phyloP scores from a whole-genome alignment of 2,329 filamentous ascomycete species.

The Botrytis aclada region DNA sequence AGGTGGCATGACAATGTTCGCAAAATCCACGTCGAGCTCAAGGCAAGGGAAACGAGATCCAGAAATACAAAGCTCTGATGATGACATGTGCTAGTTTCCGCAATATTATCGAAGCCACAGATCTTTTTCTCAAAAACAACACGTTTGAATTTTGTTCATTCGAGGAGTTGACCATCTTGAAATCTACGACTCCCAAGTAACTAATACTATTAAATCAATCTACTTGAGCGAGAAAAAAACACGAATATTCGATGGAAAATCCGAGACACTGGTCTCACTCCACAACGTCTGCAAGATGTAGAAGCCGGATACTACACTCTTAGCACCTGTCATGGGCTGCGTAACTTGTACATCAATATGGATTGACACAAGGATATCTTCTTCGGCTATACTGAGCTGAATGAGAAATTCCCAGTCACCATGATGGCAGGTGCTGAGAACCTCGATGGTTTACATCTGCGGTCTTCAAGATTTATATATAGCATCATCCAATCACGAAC shows the following conservation, averaged over 20 bases:
- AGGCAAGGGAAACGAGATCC: too few relatives aligned
- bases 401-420: too few relatives aligned
- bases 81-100: too few relatives aligned
- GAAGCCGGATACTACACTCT: neutral
- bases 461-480: neutral
- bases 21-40: too few relatives aligned
- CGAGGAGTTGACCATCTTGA: neutral
- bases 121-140: neutral
- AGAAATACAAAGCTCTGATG: too few relatives aligned
- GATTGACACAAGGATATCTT: neutral
- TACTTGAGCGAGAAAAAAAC: neutral
- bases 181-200: neutral
- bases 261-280: too few relatives aligned
- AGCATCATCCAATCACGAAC: neutral
- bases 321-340: neutral
- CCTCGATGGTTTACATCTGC: neutral
- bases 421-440: neutral
- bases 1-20: too few relatives aligned
- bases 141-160: neutral
- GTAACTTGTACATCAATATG: neutral
- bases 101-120: neutral
- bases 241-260: too few relatives aligned
- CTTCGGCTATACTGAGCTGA: too few relatives aligned
- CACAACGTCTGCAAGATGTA: neutral
- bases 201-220: neutral